Conservation (phyloP, 2,329 filamentous ascomycete species). For the Fusarium cicatricum region DNA sequence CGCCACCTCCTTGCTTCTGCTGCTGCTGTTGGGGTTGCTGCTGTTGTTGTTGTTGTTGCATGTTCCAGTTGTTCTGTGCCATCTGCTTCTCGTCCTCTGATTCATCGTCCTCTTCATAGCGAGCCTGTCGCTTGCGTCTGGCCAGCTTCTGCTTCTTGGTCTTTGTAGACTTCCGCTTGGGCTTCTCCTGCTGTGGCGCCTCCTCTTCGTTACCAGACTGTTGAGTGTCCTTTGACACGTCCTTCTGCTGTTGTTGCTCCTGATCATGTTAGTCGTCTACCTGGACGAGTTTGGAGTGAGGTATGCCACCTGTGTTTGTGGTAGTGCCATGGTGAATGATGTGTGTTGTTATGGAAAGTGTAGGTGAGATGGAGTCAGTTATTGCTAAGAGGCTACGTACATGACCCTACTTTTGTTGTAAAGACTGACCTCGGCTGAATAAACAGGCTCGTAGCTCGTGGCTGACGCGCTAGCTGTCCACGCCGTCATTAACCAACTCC, state of each 20-base stretch:
- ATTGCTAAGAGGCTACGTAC: no score
- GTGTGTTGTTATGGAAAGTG: no score
- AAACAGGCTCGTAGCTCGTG: no score
- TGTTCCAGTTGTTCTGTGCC: constrained; percentile 24
- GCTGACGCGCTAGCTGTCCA: no score
- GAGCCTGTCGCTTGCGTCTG: constrained; percentile 30
- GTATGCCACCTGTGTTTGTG: no score
- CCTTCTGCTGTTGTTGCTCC: not conserved
- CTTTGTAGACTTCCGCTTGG: constrained; percentile 28
- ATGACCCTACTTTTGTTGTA: no score
- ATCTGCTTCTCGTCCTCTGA: constrained; percentile 24
- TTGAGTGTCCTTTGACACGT: not conserved
- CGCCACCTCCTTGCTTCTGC: constrained; percentile 24
- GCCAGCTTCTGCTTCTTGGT: constrained; percentile 31
- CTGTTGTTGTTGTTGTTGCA: constrained; percentile 23
- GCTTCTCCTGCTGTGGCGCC: constrained; percentile 29
- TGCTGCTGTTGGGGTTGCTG: constrained; percentile 17
- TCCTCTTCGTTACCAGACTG: constrained; percentile 2
- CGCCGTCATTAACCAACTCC: no score
- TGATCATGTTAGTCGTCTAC: not conserved
- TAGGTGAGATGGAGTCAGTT: no score
- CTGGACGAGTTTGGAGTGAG: no score
- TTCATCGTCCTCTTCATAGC: constrained; percentile 28
- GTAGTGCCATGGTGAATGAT: no score
- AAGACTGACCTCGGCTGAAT: no score